Evolutionary conservation across 225 moss, liverwort and hornwort genomes (phyloP), one percentile per base, ranked within the genome.

Genomic region (Marchantia polymorpha): DNA sequence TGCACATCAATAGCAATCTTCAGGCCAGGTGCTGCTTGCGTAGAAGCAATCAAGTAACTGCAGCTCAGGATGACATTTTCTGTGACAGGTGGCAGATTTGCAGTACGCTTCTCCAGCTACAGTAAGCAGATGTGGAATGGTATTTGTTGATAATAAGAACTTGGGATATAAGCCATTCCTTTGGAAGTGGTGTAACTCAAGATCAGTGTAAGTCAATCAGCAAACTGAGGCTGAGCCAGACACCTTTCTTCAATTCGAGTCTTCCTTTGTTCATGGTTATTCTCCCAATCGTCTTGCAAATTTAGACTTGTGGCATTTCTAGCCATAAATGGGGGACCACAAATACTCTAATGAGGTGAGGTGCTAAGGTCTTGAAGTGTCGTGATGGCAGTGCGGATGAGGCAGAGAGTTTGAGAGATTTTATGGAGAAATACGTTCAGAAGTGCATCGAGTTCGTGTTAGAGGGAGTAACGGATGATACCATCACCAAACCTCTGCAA

Each of bases 91-190:
- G 1, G 89, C 59, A 78, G 95, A 95, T 77, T 88, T 95, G 77
- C 95, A 93, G 53, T 93, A 93, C 74, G 95, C 95, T 59, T 95
- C 95, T 75, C 95, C 93, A 48, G 93, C 95, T 50, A 95, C 95
- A 56, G 87, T 95, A 16, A 93, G 93, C 83, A 82, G 95, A 74
- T 95, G 95, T 76, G 95, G 95, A 0, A 95, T 93, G 95, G 95
- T 95, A 0, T 95, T 93, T 82, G 92, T 95, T 16, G 95, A 95
- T 48, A 87, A 81, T 0, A 95, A 93, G 60, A 95, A 93, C 52
- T 82, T 95, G 77, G 95, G 95, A 6, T 95, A 90, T 54, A 84
- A 91, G 77, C 95, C 95, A 2, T 93, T 83, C 29, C 81, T 95
- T 52, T 95, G 92, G 86, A 95, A 87, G 65, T 93, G 95, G 95